Conservation (phyloP, 1,284 basidiomycete genomes). For the Malassezia psittaci region DNA sequence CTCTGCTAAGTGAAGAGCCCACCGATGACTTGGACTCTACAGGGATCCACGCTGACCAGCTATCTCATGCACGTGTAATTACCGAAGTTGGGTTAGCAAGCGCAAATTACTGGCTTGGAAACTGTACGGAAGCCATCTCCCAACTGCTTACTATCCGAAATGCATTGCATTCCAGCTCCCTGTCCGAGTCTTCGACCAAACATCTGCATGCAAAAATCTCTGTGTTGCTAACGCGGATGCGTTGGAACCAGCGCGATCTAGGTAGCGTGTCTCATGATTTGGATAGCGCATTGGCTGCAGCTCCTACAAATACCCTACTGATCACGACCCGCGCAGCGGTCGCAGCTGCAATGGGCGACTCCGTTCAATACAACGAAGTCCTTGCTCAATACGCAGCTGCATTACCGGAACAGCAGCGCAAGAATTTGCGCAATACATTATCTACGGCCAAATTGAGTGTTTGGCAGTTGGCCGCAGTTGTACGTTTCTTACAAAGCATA, state of each 20-base stretch:
- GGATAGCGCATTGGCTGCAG: constrained; percentile 48
- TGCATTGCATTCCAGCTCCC: not conserved
- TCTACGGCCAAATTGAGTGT: constrained; percentile 8
- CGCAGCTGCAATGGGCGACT: constrained; percentile 8
- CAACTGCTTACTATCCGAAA: constrained; percentile 13
- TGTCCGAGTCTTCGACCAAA: constrained; percentile 30
- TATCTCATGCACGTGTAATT: constrained; percentile 10
- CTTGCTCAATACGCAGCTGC: constrained; percentile 5
- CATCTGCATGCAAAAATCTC: constrained; percentile 62
- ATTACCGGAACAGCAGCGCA: not conserved
- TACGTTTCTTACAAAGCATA: not conserved
- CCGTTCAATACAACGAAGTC: constrained; percentile 5
- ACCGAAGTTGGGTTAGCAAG: constrained; percentile 20
- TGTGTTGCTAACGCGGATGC: constrained; percentile 66
- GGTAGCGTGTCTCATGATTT: constrained; percentile 68
- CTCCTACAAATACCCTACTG: constrained; percentile 6
- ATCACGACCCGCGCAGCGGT: constrained; percentile 13
- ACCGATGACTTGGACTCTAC: constrained; percentile 48
- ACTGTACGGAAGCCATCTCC: constrained; percentile 3
- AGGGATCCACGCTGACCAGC: not conserved
- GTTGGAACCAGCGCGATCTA: constrained; percentile 66
- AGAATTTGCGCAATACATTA: constrained; percentile 6
- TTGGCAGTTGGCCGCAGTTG: constrained; percentile 10
- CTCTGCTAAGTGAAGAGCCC: constrained; percentile 55
- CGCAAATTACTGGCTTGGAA: constrained; percentile 13